Percentiles rank a stretch among this genome's conserved stretches.
These are phyloP conservation scores for Nepenthes mirabilis DNA, from an alignment of 148 eudicot species.

Conservation along the genomic window DNA sequence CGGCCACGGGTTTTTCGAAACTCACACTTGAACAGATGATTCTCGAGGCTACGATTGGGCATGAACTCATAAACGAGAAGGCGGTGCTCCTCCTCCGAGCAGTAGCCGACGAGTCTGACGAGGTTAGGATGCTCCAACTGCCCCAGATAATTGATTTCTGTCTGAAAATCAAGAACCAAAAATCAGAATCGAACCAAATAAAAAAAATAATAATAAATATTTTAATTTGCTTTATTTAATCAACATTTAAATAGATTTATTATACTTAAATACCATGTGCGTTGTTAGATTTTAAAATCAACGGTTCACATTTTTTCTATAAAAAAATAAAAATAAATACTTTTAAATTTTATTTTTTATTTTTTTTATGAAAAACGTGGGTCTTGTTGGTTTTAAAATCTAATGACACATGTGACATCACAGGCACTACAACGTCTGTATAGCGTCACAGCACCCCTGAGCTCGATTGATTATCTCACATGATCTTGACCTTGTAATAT, in stretches of 20 bases:
- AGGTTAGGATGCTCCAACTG: slow-evolving; percentile 1
- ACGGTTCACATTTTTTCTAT: too few species aligned
- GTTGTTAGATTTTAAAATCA: too few species aligned
- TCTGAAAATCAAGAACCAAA: neutral
- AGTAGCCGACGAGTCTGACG: neutral
- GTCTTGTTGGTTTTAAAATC: too few species aligned
- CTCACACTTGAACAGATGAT: neutral
- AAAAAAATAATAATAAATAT: too few species aligned
- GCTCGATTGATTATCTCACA: neutral
- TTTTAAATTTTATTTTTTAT: too few species aligned
- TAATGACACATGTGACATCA: too few species aligned
- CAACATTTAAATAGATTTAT: too few species aligned
- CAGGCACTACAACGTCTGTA: neutral
- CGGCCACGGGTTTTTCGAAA: neutral
- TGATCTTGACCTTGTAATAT: neutral
- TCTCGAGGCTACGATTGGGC: neutral
- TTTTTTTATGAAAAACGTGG: too few species aligned
- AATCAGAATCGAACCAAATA: neutral
- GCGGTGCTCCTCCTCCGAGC: neutral
- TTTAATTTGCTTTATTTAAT: too few species aligned
- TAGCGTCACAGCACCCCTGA: neutral
- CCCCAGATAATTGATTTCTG: slow-evolving; percentile 2
- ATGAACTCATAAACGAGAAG: slow-evolving; percentile 2
- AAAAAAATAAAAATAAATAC: too few species aligned
- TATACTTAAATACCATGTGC: too few species aligned